phyloP scores from a whole-genome alignment of 2,329 filamentous ascomycete genomes.

The Aspergillus proliferans region DNA sequence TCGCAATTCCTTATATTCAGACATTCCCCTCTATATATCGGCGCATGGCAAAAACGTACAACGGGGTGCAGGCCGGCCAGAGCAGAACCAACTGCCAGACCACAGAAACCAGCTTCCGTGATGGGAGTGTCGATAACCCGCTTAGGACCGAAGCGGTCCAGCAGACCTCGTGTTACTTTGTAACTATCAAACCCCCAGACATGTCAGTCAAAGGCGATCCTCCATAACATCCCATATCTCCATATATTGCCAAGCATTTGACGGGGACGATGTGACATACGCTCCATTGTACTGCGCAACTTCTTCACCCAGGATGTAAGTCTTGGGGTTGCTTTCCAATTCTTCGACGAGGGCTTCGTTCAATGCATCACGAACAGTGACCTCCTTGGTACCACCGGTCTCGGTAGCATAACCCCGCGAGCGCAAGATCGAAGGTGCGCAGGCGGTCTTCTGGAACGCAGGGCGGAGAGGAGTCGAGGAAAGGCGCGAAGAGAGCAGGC shows the following conservation, averaged over 20 bases:
- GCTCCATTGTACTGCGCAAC: slow-evolving; percentile 99
- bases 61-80: slow-evolving; percentile 90
- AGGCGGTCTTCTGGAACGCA: slow-evolving; percentile 47
- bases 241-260: neutral
- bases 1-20: too few species aligned
- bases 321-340: slow-evolving; percentile 88
- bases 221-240: neutral
- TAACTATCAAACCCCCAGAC: slow-evolving; percentile 51
- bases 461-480: slow-evolving; percentile 46
- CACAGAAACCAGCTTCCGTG: slow-evolving; percentile 91
- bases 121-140: slow-evolving; percentile 97
- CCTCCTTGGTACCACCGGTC: slow-evolving; percentile 71
- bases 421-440: slow-evolving; percentile 43
- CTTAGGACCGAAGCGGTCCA: slow-evolving; percentile 96
- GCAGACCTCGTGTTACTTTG: slow-evolving; percentile 96
- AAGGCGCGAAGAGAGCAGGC: slow-evolving; percentile 54
- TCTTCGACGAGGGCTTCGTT: slow-evolving; percentile 98
- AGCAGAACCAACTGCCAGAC: slow-evolving; percentile 89
- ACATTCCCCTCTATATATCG: neutral
- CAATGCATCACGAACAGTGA: slow-evolving; percentile 93
- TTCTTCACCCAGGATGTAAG: slow-evolving; percentile 94
- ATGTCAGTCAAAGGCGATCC: slow-evolving; percentile 25
- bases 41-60: slow-evolving; percentile 51
- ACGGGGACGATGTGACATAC: slow-evolving; percentile 38
- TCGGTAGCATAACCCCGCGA: slow-evolving; percentile 52